phyloP scores from a whole-genome alignment of 306 rosid genomes.

The Fagus sylvatica region DNA sequence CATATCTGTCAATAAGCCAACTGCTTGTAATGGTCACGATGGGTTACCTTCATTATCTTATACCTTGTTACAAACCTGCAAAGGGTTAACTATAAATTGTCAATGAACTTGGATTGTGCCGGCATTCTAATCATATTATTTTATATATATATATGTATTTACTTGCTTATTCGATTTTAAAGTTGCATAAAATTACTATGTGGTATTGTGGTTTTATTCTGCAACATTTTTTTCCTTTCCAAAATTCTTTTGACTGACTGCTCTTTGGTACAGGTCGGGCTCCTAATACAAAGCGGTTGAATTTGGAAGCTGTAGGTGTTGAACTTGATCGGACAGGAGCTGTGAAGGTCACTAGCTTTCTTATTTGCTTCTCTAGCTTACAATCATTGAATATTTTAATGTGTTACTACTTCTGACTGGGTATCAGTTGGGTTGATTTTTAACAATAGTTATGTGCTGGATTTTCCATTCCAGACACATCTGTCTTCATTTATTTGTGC shows the following conservation, averaged over 20 bases:
- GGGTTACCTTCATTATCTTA: background rate
- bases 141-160: background rate
- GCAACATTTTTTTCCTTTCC: background rate
- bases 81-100: no score
- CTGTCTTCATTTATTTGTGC: background rate
- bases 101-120: background rate
- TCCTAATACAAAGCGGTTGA: conserved; percentile 90
- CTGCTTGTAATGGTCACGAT: background rate
- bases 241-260: background rate
- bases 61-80: background rate
- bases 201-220: background rate
- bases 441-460: background rate
- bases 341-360: conserved; percentile 58
- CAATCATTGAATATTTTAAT: conserved; percentile 14
- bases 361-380: conserved; percentile 16
- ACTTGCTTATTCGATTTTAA: background rate
- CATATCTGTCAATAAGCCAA: background rate
- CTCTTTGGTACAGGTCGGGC: conserved; percentile 59
- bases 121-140: background rate
- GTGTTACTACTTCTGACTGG: conserved; percentile 9
- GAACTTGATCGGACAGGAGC: conserved; percentile 71
- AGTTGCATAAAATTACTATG: background rate
- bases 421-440: background rate
- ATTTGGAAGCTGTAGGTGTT: conserved; percentile 80
- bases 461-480: background rate